Conservation (phyloP, 2,329 filamentous ascomycete genomes). For the Cladosporium sp. region DNA sequence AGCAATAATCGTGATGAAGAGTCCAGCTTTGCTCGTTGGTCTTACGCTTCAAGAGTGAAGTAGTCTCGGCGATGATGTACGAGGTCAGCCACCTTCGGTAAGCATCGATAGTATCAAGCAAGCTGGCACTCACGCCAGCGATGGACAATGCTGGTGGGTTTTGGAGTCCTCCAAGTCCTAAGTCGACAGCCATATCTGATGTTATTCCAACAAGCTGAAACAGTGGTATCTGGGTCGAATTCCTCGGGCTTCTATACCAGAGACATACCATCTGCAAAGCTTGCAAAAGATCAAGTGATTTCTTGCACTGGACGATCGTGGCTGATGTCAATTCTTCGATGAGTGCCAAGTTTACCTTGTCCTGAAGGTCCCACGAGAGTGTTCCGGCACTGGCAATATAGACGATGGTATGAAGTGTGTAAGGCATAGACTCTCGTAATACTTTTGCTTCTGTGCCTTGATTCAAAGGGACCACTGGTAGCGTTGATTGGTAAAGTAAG, state of each 20-base stretch:
- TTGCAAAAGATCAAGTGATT: constrained; percentile 76
- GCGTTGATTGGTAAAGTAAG: constrained; percentile 17
- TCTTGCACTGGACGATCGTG: constrained; percentile 67
- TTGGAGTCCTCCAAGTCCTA: constrained; percentile 57
- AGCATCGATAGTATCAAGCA: constrained; percentile 7
- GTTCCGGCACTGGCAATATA: constrained; percentile 47
- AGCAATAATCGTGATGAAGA: constrained; percentile 20
- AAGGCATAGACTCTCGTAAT: constrained; percentile 33
- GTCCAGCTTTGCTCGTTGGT: constrained; percentile 20
- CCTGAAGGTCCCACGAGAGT: constrained; percentile 52
- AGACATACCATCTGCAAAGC: constrained; percentile 67
- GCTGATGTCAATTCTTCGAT: constrained; percentile 67
- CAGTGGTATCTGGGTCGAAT: constrained; percentile 76
- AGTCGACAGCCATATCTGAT: constrained; percentile 71
- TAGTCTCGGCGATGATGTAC: constrained; percentile 16
- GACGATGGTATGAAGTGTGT: constrained; percentile 55
- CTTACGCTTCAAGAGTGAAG: constrained; percentile 15
- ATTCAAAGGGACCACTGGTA: constrained; percentile 19
- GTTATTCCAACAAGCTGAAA: constrained; percentile 78
- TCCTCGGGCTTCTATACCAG: constrained; percentile 75
- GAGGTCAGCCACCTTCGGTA: constrained; percentile 20
- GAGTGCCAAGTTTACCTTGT: constrained; percentile 59
- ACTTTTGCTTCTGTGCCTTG: constrained; percentile 12
- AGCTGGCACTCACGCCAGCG: neutral
- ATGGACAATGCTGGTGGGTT: constrained; percentile 2